Percentiles rank a stretch among this genome's conserved stretches.
Conservation (phyloP, 805 yeast genomes). For the Metschnikowia dekortorum region DNA sequence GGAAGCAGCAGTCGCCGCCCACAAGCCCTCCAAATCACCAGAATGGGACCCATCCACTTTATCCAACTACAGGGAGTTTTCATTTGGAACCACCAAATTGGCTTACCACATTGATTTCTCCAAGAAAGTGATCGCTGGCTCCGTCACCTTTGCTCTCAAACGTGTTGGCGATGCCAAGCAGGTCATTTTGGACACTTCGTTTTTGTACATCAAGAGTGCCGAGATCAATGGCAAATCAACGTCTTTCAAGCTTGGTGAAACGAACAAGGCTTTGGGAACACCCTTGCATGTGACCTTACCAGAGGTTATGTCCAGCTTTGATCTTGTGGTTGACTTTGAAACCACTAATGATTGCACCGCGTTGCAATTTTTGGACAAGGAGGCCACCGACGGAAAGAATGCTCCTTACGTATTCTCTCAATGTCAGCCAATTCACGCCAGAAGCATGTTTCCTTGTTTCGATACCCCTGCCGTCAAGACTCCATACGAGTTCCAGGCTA, state of each 20-base stretch:
- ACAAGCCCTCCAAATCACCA: conserved; percentile 15
- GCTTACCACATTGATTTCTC: conserved; percentile 55
- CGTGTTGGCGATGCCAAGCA: conserved; percentile 21
- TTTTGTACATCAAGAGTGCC: conserved; percentile 44
- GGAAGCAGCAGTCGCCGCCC: conserved; percentile 10
- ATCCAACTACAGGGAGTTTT: conserved; percentile 61
- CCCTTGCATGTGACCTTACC: conserved; percentile 37
- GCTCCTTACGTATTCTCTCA: conserved; percentile 79
- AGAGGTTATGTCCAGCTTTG: conserved; percentile 12
- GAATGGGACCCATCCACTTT: conserved; percentile 67
- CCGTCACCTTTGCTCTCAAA: conserved; percentile 45
- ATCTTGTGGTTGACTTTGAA: conserved; percentile 47
- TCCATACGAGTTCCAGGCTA: conserved; percentile 52
- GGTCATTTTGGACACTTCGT: conserved; percentile 68
- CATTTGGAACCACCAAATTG: conserved; percentile 48
- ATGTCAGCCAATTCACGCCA: conserved; percentile 87
- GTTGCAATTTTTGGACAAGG: conserved; percentile 75
- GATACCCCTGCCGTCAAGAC: conserved; percentile 87
- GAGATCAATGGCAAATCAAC: conserved; percentile 37
- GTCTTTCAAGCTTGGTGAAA: conserved; percentile 31
- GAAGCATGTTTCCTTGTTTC: conserved; percentile 83
- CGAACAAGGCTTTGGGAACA: conserved; percentile 57
- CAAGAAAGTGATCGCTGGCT: conserved; percentile 48
- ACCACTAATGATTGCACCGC: conserved; percentile 81
- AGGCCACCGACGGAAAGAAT: conserved; percentile 67